Evolutionary conservation across 305 asterid genomes (phyloP).

Genomic region (Fraxinus albicans): DNA sequence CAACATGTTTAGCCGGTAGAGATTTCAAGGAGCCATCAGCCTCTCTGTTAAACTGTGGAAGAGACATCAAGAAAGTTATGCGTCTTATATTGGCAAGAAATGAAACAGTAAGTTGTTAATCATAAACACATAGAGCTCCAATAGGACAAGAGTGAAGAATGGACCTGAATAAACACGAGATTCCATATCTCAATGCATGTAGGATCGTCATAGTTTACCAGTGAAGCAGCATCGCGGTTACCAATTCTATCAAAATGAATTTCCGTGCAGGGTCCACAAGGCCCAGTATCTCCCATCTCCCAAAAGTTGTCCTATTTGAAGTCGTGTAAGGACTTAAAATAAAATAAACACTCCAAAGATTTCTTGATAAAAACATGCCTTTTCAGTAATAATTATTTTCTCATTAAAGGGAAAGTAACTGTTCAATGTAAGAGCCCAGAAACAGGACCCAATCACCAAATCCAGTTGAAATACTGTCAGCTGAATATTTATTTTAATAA

Average conservation of each 20-base stretch:
- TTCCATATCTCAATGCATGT: constrained; percentile 98
- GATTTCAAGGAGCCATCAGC: constrained; percentile 78
- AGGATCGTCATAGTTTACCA: constrained; percentile 89
- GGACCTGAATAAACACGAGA: constrained; percentile 93
- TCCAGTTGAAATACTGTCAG: neutral
- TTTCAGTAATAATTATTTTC: neutral
- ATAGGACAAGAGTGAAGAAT: constrained; percentile 19
- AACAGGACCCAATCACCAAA: neutral
- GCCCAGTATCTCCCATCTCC: constrained; percentile 99
- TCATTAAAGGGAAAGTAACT: neutral
- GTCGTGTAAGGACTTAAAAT: constrained; percentile 13
- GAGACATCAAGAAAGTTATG: neutral
- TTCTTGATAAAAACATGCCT: constrained; percentile 14
- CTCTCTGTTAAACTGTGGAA: constrained; percentile 88
- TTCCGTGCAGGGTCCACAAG: constrained; percentile 98
- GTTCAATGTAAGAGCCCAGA: neutral
- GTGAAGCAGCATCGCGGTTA: constrained; percentile 79
- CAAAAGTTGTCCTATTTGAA: constrained; percentile 82
- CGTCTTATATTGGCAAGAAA: constrained; percentile 2
- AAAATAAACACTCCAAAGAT: neutral
- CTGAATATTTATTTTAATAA: neutral
- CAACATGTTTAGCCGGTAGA: constrained; percentile 91
- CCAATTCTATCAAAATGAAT: constrained; percentile 95
- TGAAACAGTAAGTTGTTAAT: neutral
- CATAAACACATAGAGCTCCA: neutral